Conservation (phyloP, 1,284 basidiomycete genomes). For the Neotropicomus parvogracilis region DNA sequence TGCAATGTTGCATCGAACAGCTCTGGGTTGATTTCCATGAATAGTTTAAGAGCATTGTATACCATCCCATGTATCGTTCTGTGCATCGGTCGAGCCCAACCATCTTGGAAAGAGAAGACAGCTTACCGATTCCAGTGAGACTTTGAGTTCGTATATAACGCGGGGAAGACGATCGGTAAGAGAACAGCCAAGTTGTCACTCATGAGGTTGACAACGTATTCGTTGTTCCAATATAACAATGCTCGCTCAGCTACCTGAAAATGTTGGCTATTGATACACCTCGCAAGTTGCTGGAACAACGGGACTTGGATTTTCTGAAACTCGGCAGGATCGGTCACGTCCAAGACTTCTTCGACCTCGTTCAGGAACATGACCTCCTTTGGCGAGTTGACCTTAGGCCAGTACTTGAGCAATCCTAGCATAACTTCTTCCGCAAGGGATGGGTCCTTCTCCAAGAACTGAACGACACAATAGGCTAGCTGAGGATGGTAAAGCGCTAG, state of each 20-base stretch:
- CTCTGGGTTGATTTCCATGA: constrained; percentile 99
- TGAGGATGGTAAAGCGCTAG: constrained; percentile 97
- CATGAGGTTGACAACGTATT: constrained; percentile 99
- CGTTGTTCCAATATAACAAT: constrained; percentile 97
- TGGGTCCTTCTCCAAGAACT: constrained; percentile 97
- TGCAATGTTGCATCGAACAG: constrained; percentile 93
- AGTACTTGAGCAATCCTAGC: constrained; percentile 90
- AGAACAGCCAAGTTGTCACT: constrained; percentile 90
- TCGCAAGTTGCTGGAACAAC: constrained; percentile 91
- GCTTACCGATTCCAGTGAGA: constrained; percentile 96
- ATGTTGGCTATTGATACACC: constrained; percentile 99
- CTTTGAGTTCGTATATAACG: constrained; percentile 94
- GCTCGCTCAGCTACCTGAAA: constrained; percentile 98
- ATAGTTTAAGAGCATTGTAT: constrained; percentile 96
- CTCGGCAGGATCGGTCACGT: constrained; percentile 95
- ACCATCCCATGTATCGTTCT: constrained; percentile 99
- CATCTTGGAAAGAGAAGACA: background rate
- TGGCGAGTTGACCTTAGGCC: constrained; percentile 99
- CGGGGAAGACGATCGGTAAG: constrained; percentile 97
- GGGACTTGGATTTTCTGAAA: constrained; percentile 96
- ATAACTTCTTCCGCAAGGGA: constrained; percentile 93
- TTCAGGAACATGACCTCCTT: constrained; percentile 99
- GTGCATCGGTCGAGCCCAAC: constrained; percentile 14
- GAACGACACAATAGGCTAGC: constrained; percentile 97
- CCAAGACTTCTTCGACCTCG: constrained; percentile 98